A percentile compares a stretch with the other conserved stretches of the same genome.
Evolutionary conservation across 495 filamentous ascomycete species (phyloP).

Genomic region (Niebla homalea): DNA sequence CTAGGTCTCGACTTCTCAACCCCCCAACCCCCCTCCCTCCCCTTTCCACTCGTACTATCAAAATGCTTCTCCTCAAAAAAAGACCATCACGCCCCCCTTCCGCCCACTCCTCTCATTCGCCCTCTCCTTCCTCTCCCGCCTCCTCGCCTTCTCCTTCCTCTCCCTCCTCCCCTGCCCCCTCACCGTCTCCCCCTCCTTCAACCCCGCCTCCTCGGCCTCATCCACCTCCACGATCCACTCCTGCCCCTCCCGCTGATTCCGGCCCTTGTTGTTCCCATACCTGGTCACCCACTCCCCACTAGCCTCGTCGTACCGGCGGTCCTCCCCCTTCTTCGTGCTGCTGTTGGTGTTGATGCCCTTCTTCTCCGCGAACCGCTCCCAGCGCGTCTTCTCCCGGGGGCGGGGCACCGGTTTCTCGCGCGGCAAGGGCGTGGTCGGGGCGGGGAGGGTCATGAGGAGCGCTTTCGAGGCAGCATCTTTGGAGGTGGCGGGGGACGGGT

Average conservation of each 20-base stretch:
- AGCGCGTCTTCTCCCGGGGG: slow-evolving; percentile 72
- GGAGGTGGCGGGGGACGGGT: slow-evolving; percentile 38
- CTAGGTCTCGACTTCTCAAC: too few species aligned
- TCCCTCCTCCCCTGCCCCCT: slow-evolving; percentile 50
- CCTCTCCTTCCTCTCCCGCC: slow-evolving; percentile 59
- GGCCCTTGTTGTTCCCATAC: slow-evolving; percentile 94
- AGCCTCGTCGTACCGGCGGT: slow-evolving; percentile 71
- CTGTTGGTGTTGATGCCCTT: slow-evolving; percentile 79
- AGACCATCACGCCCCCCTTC: slow-evolving; percentile 25
- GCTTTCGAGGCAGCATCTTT: slow-evolving; percentile 37
- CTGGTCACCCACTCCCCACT: slow-evolving; percentile 78
- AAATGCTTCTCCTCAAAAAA: too few species aligned
- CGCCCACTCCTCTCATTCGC: slow-evolving; percentile 47
- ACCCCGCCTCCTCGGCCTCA: slow-evolving; percentile 46
- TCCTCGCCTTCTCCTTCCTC: slow-evolving; percentile 34
- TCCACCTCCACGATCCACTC: slow-evolving; percentile 89
- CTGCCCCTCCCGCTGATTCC: slow-evolving; percentile 61
- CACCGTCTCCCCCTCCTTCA: slow-evolving; percentile 38
- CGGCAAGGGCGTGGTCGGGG: slow-evolving; percentile 53
- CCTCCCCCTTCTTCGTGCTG: slow-evolving; percentile 46
- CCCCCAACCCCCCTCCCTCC: slow-evolving; percentile 2
- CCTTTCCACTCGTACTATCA: too few species aligned
- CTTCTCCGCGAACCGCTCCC: slow-evolving; percentile 89
- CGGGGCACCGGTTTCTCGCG: slow-evolving; percentile 81
- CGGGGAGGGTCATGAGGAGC: slow-evolving; percentile 63